These are phyloP conservation scores for Lignosus rhinocerotis DNA, from an alignment of 1,284 basidiomycete species.

Conservation along the genomic window DNA sequence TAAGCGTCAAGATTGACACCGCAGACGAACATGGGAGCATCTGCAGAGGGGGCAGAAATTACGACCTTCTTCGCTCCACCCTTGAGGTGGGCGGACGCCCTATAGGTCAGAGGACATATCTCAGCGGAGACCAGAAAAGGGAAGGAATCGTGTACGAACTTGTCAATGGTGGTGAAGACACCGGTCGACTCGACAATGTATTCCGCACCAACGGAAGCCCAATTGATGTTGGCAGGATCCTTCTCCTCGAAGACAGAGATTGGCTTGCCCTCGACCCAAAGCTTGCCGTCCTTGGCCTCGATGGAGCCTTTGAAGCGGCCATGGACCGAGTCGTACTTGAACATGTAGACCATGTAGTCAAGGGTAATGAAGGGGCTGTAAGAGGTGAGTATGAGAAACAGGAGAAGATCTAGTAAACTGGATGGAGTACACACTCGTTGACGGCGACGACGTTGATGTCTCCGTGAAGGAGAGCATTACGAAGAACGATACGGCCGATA, in stretches of 20 bases:
- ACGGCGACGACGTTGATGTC: constrained; percentile 85
- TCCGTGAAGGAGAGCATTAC: constrained; percentile 84
- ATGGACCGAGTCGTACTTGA: constrained; percentile 99
- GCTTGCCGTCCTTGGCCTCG: constrained; percentile 86
- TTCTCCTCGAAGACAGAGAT: constrained; percentile 86
- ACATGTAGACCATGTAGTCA: constrained; percentile 99
- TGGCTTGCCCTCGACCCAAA: constrained; percentile 80
- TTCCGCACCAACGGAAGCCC: constrained; percentile 81
- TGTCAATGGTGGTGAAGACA: constrained; percentile 96
- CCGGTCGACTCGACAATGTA: constrained; percentile 99
- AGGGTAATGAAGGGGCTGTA: constrained; percentile 92
- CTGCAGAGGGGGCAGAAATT: constrained; percentile 98
- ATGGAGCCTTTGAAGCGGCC: constrained; percentile 92
- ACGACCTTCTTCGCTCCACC: constrained; percentile 99
- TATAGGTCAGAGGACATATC: constrained; percentile 32
- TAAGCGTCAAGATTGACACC: constrained; percentile 98
- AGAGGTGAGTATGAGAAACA: constrained; percentile 10
- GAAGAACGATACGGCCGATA: constrained; percentile 97
- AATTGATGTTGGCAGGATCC: constrained; percentile 87
- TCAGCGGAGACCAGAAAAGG: background rate
- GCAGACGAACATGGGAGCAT: constrained; percentile 96
- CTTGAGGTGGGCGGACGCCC: constrained; percentile 93
- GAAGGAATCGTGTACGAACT: constrained; percentile 43
- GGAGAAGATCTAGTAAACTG: constrained; percentile 5
- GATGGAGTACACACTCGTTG: constrained; percentile 72